Conservation (phyloP, 108 stramenopile species). For the Phaeodactylum tricornutum region DNA sequence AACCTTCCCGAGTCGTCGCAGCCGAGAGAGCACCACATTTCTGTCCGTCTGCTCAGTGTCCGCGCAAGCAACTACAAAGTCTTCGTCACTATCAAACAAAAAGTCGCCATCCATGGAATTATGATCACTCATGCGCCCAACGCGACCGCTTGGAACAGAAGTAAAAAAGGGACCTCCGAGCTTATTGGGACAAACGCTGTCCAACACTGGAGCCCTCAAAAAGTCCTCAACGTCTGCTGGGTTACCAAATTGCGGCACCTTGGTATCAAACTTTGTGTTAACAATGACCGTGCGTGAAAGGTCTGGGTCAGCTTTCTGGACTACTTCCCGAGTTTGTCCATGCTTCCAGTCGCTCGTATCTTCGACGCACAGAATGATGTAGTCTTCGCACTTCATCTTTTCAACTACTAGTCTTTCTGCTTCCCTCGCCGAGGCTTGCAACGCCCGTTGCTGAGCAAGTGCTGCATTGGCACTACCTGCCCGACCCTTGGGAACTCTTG, state of each 20-base stretch:
- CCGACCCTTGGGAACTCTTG: constrained; percentile 42
- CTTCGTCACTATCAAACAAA: constrained; percentile 68
- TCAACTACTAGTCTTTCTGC: constrained; percentile 79
- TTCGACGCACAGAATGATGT: constrained; percentile 91
- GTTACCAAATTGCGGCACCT: constrained; percentile 83
- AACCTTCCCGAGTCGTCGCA: constrained; percentile 18
- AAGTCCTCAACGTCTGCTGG: constrained; percentile 79
- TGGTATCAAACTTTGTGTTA: constrained; percentile 90
- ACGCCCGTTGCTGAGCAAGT: constrained; percentile 64
- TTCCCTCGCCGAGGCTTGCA: constrained; percentile 67
- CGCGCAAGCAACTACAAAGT: constrained; percentile 55
- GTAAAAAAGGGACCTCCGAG: constrained; percentile 91
- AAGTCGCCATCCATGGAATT: constrained; percentile 26
- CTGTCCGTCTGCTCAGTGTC: constrained; percentile 53
- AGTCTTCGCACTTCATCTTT: constrained; percentile 83
- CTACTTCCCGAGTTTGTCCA: constrained; percentile 67
- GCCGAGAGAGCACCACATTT: constrained; percentile 23
- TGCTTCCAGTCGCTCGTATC: constrained; percentile 94
- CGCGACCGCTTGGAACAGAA: constrained; percentile 85
- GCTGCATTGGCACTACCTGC: constrained; percentile 19
- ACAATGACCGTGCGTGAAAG: constrained; percentile 88
- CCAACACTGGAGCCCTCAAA: constrained; percentile 57
- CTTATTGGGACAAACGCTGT: constrained; percentile 66
- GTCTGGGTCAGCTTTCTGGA: constrained; percentile 83
- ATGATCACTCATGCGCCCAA: constrained; percentile 26